phyloP scores from a whole-genome alignment of 2,329 filamentous ascomycete genomes.

The Trichoderma harzianum region DNA sequence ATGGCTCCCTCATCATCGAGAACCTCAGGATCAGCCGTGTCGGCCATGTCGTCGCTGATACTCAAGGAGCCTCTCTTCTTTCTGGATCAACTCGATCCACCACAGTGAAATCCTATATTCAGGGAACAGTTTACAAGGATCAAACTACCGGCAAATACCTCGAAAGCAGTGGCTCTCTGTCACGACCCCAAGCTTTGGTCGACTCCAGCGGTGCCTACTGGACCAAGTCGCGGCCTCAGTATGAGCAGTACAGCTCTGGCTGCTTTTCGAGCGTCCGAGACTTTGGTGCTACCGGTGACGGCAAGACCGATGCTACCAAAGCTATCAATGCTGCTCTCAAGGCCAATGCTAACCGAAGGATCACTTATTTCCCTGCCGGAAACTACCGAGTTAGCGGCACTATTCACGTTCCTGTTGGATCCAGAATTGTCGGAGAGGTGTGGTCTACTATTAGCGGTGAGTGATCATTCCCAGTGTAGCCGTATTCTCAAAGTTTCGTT shows the following conservation, averaged over 20 bases:
- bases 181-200: slow-evolving; percentile 14
- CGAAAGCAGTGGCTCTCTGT: slow-evolving; percentile 12
- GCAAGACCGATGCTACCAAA: slow-evolving; percentile 70
- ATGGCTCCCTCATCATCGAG: slow-evolving; percentile 20
- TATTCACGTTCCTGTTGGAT: slow-evolving; percentile 16
- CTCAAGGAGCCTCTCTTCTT: slow-evolving; percentile 1
- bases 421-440: slow-evolving; percentile 17
- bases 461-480: not conserved
- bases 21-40: slow-evolving; percentile 17
- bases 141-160: slow-evolving; percentile 12
- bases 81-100: slow-evolving; percentile 6
- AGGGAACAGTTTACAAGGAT: slow-evolving; percentile 18
- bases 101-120: slow-evolving; percentile 13
- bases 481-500: not conserved
- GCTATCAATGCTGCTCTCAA: slow-evolving; percentile 77
- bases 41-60: slow-evolving; percentile 5
- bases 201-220: slow-evolving; percentile 18
- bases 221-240: slow-evolving; percentile 19
- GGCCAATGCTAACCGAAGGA: slow-evolving; percentile 15
- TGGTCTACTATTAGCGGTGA: slow-evolving; percentile 20
- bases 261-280: slow-evolving; percentile 58
- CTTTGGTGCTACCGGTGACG: slow-evolving; percentile 63
- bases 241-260: slow-evolving; percentile 16
- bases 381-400: slow-evolving; percentile 38
- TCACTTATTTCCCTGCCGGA: slow-evolving; percentile 20